Evolutionary conservation across 768 basidiomycete species (phyloP).

Genomic region (Lactarius hatsudake): DNA sequence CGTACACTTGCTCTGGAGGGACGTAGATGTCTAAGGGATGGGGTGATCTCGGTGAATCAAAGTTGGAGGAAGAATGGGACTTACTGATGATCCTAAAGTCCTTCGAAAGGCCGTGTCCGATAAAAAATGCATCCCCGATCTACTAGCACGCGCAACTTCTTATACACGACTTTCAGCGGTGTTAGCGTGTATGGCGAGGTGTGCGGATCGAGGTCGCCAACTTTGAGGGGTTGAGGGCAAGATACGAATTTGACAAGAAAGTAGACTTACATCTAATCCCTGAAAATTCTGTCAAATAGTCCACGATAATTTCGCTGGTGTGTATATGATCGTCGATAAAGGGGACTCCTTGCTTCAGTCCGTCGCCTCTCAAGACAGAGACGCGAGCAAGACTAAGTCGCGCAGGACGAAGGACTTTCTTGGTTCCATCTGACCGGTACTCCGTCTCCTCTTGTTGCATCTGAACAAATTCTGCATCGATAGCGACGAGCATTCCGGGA

Average conservation of each 20-base stretch:
- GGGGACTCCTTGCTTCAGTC: constrained; percentile 74
- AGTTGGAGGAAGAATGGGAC: constrained; percentile 32
- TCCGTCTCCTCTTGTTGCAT: constrained; percentile 99
- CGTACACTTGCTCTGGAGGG: constrained; percentile 92
- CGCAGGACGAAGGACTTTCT: constrained; percentile 87
- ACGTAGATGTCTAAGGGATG: constrained; percentile 79
- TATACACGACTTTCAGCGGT: constrained; percentile 96
- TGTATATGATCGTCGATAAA: constrained; percentile 99
- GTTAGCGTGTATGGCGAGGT: constrained; percentile 85
- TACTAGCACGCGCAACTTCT: constrained; percentile 90
- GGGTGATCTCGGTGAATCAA: neutral
- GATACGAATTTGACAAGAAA: neutral
- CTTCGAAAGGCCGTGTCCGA: constrained; percentile 95
- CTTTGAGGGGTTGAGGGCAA: constrained; percentile 41
- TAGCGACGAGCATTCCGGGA: constrained; percentile 86
- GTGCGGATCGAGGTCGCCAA: constrained; percentile 87
- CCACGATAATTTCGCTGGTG: constrained; percentile 91
- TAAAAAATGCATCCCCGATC: constrained; percentile 96
- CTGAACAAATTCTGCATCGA: constrained; percentile 97
- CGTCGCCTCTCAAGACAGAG: constrained; percentile 87
- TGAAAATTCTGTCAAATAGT: constrained; percentile 96
- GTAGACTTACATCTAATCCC: constrained; percentile 79
- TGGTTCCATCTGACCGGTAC: constrained; percentile 90
- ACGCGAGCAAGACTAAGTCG: constrained; percentile 92
- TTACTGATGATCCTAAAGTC: constrained; percentile 98